Conservation (phyloP, 169 alveolate genomes). For the Plasmodium vinckei region DNA sequence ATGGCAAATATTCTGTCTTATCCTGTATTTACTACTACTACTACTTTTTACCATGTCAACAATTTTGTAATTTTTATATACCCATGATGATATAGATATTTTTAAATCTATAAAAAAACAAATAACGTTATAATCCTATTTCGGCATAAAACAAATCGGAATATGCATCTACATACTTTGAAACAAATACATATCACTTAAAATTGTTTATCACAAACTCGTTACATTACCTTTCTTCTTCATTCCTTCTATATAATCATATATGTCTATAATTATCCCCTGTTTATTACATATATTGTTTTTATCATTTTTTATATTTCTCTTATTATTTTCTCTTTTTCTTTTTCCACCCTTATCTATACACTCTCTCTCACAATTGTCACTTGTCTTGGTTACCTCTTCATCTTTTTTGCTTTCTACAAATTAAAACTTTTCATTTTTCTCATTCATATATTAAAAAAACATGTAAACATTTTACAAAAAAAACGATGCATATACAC, state of each 20-base stretch:
- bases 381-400: not conserved
- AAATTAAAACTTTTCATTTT: slow-evolving; percentile 30
- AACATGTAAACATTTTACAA: not conserved
- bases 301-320: not conserved
- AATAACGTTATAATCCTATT: not conserved
- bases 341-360: not conserved
- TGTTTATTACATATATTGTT: slow-evolving; percentile 14
- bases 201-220: too few species aligned
- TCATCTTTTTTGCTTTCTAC: slow-evolving; percentile 18
- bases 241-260: slow-evolving; percentile 32
- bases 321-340: slow-evolving; percentile 1
- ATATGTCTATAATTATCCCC: slow-evolving; percentile 62
- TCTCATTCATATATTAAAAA: not conserved
- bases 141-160: not conserved
- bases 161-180: not conserved
- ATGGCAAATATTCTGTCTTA: slow-evolving; percentile 18
- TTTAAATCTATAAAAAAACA: slow-evolving; percentile 19
- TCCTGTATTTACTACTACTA: not conserved
- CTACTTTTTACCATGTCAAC: slow-evolving; percentile 37
- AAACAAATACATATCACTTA: too few species aligned
- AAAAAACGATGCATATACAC: not conserved
- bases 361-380: not conserved
- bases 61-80: slow-evolving; percentile 33
- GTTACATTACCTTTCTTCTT: slow-evolving; percentile 16
- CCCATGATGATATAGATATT: slow-evolving; percentile 64